Evolutionary conservation across 2,329 filamentous ascomycete genomes (phyloP), one percentile per base, ranked within the genome.

Genomic region (Leptodontidium sp.): DNA sequence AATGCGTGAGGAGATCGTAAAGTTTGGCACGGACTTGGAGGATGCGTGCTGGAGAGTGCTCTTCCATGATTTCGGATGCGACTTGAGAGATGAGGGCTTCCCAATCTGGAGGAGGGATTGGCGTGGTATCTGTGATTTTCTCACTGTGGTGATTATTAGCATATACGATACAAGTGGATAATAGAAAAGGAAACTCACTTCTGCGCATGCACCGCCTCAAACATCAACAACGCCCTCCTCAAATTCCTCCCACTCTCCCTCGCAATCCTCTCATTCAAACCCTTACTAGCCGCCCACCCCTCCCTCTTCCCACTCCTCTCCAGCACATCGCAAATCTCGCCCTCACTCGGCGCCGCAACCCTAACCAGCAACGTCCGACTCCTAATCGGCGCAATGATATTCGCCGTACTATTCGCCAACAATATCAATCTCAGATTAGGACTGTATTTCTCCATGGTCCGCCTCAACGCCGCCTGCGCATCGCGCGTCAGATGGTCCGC

Each of bases 401-500:
- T 98, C 72, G 94, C 94, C 26, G 96, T 99, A 74, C 93, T 97
- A 79, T 98, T 98, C 61, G 96, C 96, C 69, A 99, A 83, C 69
- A 99, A 83, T 61, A 99, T 98, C 75, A 99, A 82, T 26, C 96
- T 88, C 78, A 99, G 78, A 79, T 99, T 99, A 15, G 95, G 94
- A 77, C 93, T 97, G 85, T 99, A 99, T 81, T 99, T 99, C 83
- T 99, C 96, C 96, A 99, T 99, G 0, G 96, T 99, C 71, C 96
- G 86, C 80, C 96, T 89, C 77, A 99, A 83, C 40, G 97, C 97
- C 0, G 97, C 96, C 82, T 99, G 96, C 3, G 96, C 96, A 84
- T 99, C 96, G 72, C 96, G 86, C 3, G 91, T 96, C 72, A 99
- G 86, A 78, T 97, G 93, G 78, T 99, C 97, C 8, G 96, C 96